These are phyloP conservation scores for Chaetomium globosum DNA, from an alignment of 2,329 filamentous ascomycete species.

Conservation along the genomic window DNA sequence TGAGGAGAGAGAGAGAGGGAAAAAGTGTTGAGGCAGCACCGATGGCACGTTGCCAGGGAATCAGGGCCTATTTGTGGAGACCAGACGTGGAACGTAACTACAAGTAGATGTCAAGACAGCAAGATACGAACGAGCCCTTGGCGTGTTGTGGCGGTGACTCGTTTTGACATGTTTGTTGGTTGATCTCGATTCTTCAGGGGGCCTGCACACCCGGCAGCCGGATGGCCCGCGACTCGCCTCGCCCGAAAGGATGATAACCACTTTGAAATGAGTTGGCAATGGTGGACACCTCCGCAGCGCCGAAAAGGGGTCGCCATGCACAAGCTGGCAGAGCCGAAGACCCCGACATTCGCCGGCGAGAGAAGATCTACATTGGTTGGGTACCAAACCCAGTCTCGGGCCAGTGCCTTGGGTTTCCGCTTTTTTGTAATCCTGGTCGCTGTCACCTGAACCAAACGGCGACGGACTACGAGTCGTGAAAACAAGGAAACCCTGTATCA, in stretches of 20 bases:
- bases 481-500: neutral
- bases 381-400: neutral
- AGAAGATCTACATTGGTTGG: neutral
- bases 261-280: conserved; percentile 1
- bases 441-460: neutral
- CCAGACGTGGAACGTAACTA: no score
- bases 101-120: conserved; percentile 3
- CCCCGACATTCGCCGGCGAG: conserved; percentile 1
- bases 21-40: neutral
- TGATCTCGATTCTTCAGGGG: conserved; percentile 6
- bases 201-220: neutral
- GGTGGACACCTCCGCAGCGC: neutral
- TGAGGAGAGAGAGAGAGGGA: neutral
- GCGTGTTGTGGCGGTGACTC: conserved; percentile 4
- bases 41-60: neutral
- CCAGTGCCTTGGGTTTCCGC: neutral
- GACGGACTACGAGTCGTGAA: neutral
- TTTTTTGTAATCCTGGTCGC: no score
- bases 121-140: neutral
- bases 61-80: neutral
- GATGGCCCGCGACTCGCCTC: neutral
- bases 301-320: neutral
- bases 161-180: neutral
- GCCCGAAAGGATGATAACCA: neutral
- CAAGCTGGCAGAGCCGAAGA: neutral